Percentiles rank a stretch among this genome's conserved stretches.
Conservation (phyloP, 1,139 yeast genomes). For the Yamadazyma atmosphaerica region DNA sequence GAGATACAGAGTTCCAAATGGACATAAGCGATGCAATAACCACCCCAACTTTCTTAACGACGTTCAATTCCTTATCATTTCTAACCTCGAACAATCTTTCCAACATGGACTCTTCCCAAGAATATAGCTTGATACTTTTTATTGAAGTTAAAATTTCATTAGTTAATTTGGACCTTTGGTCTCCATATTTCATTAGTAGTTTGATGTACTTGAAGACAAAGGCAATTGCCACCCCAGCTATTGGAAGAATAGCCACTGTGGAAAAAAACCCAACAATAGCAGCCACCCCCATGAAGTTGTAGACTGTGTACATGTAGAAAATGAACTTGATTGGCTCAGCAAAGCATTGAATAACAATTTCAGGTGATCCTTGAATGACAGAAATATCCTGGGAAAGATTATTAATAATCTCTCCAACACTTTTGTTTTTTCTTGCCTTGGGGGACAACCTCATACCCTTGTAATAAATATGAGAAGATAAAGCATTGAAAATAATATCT, state of each 20-base stretch:
- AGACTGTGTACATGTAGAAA: slow-evolving; percentile 28
- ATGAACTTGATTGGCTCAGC: slow-evolving; percentile 32
- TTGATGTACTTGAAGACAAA: slow-evolving; percentile 27
- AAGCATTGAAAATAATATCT: slow-evolving; percentile 21
- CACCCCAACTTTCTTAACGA: slow-evolving; percentile 31
- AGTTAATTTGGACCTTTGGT: slow-evolving; percentile 37
- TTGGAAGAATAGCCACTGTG: slow-evolving; percentile 34
- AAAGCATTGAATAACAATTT: slow-evolving; percentile 25
- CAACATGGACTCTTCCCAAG: slow-evolving; percentile 44
- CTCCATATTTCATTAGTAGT: slow-evolving; percentile 30
- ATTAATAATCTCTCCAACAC: slow-evolving; percentile 43
- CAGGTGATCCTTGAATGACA: slow-evolving; percentile 23
- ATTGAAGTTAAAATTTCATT: slow-evolving; percentile 41
- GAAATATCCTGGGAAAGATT: slow-evolving; percentile 39
- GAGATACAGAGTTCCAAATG: slow-evolving; percentile 41
- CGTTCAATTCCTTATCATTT: slow-evolving; percentile 35
- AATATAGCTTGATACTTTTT: slow-evolving; percentile 40
- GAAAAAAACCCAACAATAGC: slow-evolving; percentile 37
- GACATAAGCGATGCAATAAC: slow-evolving; percentile 30
- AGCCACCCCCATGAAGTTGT: slow-evolving; percentile 31
- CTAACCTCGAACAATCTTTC: slow-evolving; percentile 32
- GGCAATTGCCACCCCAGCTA: slow-evolving; percentile 30
- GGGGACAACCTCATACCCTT: slow-evolving; percentile 39
- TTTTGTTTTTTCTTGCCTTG: slow-evolving; percentile 35
- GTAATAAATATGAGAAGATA: slow-evolving; percentile 31